A percentile compares a stretch with the other conserved stretches of the same genome.
Conservation (phyloP, 176 grass and related monocot genomes). For the Carex scoparia region DNA sequence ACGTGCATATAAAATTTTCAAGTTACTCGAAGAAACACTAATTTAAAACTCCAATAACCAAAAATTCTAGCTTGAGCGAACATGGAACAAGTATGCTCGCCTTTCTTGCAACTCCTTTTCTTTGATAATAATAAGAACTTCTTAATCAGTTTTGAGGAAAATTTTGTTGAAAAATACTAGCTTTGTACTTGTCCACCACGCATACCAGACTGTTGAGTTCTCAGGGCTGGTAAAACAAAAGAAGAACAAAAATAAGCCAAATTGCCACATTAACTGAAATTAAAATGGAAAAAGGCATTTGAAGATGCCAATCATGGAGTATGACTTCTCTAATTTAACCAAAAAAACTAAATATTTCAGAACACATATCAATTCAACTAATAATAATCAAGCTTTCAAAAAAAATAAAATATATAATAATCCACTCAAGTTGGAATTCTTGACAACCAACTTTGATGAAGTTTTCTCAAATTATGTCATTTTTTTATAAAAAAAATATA, state of each 20-base stretch:
- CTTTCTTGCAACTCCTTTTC: background rate
- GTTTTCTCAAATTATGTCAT: too few relatives aligned
- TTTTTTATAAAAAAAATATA: too few relatives aligned
- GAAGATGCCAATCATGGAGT: background rate
- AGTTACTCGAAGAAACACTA: background rate
- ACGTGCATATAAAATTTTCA: background rate
- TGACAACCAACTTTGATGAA: too few relatives aligned
- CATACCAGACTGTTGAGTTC: background rate
- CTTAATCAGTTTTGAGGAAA: background rate
- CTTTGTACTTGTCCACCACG: background rate
- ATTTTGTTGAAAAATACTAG: background rate
- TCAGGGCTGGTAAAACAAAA: conserved; percentile 2
- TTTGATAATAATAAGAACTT: background rate
- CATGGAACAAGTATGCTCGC: background rate
- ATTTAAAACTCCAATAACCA: background rate
- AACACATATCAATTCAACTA: background rate
- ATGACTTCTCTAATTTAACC: background rate
- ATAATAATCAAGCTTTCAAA: too few relatives aligned
- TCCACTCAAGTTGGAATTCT: too few relatives aligned
- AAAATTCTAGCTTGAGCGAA: background rate
- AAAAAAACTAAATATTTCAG: background rate
- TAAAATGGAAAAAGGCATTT: background rate
- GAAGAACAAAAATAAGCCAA: background rate
- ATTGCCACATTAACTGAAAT: background rate
- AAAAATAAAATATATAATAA: too few relatives aligned